Percentiles rank a stretch among this genome's conserved stretches.
Evolutionary conservation across 2,329 filamentous ascomycete genomes (phyloP).

Genomic region (Aspergillus arachidicola): DNA sequence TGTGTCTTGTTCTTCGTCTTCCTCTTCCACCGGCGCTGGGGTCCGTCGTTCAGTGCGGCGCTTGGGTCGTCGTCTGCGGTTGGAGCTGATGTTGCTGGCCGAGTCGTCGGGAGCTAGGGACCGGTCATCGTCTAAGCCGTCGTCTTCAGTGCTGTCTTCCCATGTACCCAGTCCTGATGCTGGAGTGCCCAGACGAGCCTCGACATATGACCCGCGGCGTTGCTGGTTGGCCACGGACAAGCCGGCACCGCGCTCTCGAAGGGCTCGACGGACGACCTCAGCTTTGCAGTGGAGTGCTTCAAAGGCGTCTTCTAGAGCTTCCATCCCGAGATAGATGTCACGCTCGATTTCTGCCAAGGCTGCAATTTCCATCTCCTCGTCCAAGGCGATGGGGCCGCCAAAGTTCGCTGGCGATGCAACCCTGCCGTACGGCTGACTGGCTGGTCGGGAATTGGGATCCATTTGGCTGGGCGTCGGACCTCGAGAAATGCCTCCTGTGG

Average conservation of each 20-base stretch:
- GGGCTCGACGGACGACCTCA: conserved; percentile 73
- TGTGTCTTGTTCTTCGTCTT: conserved; percentile 45
- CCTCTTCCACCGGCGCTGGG: conserved; percentile 51
- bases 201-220: conserved; percentile 44
- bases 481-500: conserved; percentile 35
- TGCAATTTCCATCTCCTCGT: conserved; percentile 91
- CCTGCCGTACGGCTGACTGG: conserved; percentile 43
- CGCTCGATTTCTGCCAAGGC: conserved; percentile 88
- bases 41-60: conserved; percentile 52
- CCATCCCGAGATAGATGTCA: conserved; percentile 93
- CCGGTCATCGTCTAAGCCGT: conserved; percentile 47
- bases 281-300: conserved; percentile 86
- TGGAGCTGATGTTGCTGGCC: conserved; percentile 53
- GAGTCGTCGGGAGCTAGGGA: conserved; percentile 53
- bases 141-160: conserved; percentile 48
- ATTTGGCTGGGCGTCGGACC: conserved; percentile 37
- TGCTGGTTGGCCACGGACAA: conserved; percentile 57
- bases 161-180: conserved; percentile 38
- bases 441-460: conserved; percentile 46
- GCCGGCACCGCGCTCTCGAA: conserved; percentile 81
- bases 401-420: conserved; percentile 61
- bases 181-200: conserved; percentile 47
- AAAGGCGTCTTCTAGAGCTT: conserved; percentile 89
- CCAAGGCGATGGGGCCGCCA: conserved; percentile 79
- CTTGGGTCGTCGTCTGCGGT: conserved; percentile 47